Evolutionary conservation across 768 basidiomycete genomes (phyloP), one percentile per base, ranked within the genome.

Genomic region (Neoboletus subvelutipes): DNA sequence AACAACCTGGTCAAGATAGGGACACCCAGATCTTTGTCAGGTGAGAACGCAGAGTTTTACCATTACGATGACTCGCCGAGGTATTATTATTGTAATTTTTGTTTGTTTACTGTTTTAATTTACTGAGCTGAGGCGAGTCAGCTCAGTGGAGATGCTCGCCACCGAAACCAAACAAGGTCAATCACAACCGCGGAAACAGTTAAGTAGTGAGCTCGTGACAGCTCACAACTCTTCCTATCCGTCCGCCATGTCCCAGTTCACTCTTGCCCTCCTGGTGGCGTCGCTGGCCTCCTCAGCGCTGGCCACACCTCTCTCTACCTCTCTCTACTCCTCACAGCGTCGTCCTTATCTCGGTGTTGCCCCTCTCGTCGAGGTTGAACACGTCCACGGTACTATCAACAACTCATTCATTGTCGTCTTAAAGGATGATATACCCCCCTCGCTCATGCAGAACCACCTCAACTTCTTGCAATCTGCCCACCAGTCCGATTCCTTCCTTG

Each of bases 391-490:
- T 50, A 77, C 83, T 55, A 76, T 95, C 70, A 86, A 89, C 77
- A 88, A 95, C 79, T 90, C 92, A n/a, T 98, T 98, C 77, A 93
- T 98, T 60, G 84, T 98, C 71, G 81, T 94, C 70, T 79, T 98
- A 61, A 93, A 92, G 80, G 80, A 85, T 57, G 85, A 83, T 55
- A 60, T 87, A 13, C 77, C 84, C 5, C 65, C 78, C 10, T 71
- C 77, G 18, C 75, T 86, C 40, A 77, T 88, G 70, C 75, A 83
- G 65, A 89, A 87, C 73, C 94, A 96, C 71, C 74, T 94, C 73
- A 87, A 87, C 71, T 86, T 90, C 74, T 74, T 97, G 50, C 76
- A 87, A 68, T 73, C 71, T n/a, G 76, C 75, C n/a, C 85, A 88
- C 39, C 78, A 83, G 49, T 69, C 75, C 46, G 78, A 83, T 45